phyloP scores from a whole-genome alignment of 441 rosid species.

The Erodium chrysanthum region DNA sequence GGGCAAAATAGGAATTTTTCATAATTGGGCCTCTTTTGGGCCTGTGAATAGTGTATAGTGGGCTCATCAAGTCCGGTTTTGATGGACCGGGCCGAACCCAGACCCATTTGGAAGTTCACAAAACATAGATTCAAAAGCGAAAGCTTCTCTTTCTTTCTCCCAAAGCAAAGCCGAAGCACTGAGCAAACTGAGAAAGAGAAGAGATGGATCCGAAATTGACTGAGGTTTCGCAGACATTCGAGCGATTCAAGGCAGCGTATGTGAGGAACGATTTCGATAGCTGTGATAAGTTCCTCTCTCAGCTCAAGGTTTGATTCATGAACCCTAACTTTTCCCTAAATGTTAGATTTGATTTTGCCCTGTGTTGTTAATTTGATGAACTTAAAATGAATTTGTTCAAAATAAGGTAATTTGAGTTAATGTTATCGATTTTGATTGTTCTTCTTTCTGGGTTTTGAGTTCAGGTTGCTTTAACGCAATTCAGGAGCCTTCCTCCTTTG shows the following conservation, averaged over 20 bases:
- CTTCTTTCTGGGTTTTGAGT: not conserved
- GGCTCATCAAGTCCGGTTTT: too few relatives aligned
- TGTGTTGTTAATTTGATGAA: not conserved
- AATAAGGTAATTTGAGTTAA: not conserved
- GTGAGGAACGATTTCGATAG: conserved; percentile 48
- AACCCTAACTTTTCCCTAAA: conserved; percentile 24
- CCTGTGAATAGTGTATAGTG: too few relatives aligned
- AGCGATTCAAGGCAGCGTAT: conserved; percentile 71
- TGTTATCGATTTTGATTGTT: not conserved
- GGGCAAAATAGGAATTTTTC: not conserved
- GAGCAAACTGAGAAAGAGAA: not conserved
- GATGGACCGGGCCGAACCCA: too few relatives aligned
- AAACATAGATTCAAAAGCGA: not conserved
- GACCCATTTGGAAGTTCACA: too few relatives aligned
- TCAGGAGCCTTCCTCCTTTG: conserved; percentile 78
- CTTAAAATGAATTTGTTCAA: not conserved
- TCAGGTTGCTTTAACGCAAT: conserved; percentile 70
- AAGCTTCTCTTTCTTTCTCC: conserved; percentile 8
- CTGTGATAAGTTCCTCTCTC: conserved; percentile 47
- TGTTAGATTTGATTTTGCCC: conserved; percentile 7
- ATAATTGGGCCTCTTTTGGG: too few relatives aligned
- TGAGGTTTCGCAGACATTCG: conserved; percentile 69
- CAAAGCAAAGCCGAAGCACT: conserved; percentile 10
- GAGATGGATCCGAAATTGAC: conserved; percentile 76
- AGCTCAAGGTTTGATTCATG: conserved; percentile 50